A percentile compares a stretch with the other conserved stretches of the same genome.
Evolutionary conservation across 1,139 yeast genomes (phyloP).

Genomic region (Nakaseomyces glabratus): DNA sequence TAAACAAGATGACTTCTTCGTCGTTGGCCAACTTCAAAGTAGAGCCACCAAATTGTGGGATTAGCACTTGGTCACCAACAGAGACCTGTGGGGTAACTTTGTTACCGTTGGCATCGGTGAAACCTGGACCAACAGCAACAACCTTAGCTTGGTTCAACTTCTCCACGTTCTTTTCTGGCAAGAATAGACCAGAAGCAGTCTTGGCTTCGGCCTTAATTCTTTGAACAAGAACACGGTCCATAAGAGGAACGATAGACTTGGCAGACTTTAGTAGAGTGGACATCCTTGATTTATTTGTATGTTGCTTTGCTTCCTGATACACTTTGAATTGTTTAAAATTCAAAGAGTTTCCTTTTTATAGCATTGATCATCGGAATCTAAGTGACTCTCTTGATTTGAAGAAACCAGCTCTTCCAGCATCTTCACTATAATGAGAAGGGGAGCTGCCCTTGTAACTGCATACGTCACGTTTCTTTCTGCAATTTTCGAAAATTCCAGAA

Average conservation of each 20-base stretch:
- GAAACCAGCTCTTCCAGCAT: too few species aligned
- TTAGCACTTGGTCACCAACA: conserved; percentile 87
- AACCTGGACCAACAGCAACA: conserved; percentile 79
- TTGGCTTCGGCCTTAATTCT: conserved; percentile 85
- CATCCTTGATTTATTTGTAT: too few species aligned
- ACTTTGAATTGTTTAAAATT: too few species aligned
- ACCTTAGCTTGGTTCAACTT: conserved; percentile 80
- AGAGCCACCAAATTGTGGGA: conserved; percentile 86
- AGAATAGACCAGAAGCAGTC: conserved; percentile 90
- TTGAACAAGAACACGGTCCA: conserved; percentile 93
- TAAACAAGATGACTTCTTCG: conserved; percentile 62
- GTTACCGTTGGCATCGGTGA: conserved; percentile 59
- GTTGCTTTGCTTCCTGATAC: too few species aligned
- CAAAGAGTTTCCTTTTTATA: too few species aligned
- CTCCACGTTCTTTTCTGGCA: conserved; percentile 94
- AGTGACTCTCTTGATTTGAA: too few species aligned
- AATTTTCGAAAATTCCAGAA: too few species aligned
- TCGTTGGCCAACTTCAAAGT: conserved; percentile 73
- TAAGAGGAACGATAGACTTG: conserved; percentile 79
- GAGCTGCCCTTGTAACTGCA: too few species aligned
- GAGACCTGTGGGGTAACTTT: conserved; percentile 63
- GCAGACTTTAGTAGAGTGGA: conserved; percentile 70
- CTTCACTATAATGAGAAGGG: too few species aligned
- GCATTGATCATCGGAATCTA: too few species aligned
- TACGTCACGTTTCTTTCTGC: too few species aligned